Conservation (phyloP, 768 basidiomycete species). For the Mycena metata region DNA sequence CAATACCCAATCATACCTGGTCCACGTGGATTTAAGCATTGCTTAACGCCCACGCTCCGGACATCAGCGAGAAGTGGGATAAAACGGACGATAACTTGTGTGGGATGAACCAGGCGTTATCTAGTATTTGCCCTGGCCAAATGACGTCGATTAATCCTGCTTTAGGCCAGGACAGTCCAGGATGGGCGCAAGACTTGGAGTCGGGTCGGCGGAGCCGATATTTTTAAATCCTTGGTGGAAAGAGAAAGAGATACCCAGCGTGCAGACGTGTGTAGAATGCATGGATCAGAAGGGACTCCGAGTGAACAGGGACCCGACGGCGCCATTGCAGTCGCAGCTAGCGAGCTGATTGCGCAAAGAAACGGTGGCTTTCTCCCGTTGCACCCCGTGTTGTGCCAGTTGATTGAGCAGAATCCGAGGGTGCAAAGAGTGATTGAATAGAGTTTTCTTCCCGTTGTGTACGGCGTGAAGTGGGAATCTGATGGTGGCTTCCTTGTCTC, state of each 20-base stretch:
- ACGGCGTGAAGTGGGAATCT: slow-evolving; percentile 3
- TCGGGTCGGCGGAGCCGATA: slow-evolving; percentile 1
- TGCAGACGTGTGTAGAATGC: not conserved
- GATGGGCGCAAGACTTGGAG: not conserved
- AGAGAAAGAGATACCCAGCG: slow-evolving; percentile 18
- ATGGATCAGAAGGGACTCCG: no score
- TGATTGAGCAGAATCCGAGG: slow-evolving; percentile 8
- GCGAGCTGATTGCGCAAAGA: slow-evolving; percentile 5
- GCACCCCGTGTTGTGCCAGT: no score
- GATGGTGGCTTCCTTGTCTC: slow-evolving; percentile 5
- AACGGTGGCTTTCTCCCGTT: no score
- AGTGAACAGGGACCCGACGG: no score
- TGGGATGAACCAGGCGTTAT: slow-evolving; percentile 15
- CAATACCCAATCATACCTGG: no score
- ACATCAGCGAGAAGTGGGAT: slow-evolving; percentile 17
- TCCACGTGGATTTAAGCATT: slow-evolving; percentile 33
- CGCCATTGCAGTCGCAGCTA: not conserved
- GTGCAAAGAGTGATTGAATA: not conserved
- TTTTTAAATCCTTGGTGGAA: slow-evolving; percentile 28
- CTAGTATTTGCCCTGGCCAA: not conserved
- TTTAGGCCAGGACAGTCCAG: not conserved
- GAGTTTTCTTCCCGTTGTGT: not conserved
- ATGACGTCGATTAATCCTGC: not conserved
- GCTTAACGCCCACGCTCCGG: slow-evolving; percentile 6
- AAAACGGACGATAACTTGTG: not conserved